phyloP scores from a whole-genome alignment of 31 red algal genomes.

The Porphyra umbilicalis region DNA sequence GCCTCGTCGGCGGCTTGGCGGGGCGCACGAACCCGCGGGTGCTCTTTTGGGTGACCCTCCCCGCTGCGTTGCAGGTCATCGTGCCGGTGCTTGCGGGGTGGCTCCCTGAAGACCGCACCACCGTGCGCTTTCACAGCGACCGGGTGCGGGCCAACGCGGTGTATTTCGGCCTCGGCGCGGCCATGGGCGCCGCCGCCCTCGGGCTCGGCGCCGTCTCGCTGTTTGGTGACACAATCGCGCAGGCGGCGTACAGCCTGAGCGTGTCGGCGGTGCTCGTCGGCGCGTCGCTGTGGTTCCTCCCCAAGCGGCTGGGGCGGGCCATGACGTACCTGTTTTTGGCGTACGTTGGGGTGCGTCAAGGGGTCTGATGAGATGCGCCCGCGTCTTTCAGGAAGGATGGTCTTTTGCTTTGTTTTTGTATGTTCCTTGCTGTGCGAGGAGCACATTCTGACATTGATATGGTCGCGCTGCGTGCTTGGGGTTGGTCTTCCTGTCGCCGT shows the following conservation, averaged over 20 bases:
- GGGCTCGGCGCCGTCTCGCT: constrained; percentile 19
- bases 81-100: constrained; percentile 21
- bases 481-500: background rate
- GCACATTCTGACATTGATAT: background rate
- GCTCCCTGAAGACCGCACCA: constrained; percentile 26
- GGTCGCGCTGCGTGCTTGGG: background rate
- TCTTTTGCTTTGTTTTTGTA: no score
- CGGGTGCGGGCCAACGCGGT: constrained; percentile 23
- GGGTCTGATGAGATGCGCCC: background rate
- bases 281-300: constrained; percentile 22
- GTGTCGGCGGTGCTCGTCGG: constrained; percentile 17
- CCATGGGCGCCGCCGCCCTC: constrained; percentile 29
- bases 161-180: constrained; percentile 24
- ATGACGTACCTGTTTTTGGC: no score
- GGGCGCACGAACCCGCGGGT: constrained; percentile 32
- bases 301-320: background rate
- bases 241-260: constrained; percentile 13
- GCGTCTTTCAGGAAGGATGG: background rate
- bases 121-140: constrained; percentile 17
- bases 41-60: constrained; percentile 42
- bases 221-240: constrained; percentile 10
- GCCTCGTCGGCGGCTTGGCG: constrained; percentile 38
- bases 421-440: no score
- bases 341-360: no score
- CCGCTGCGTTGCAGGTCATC: constrained; percentile 36